Evolutionary conservation across 202 grass and related monocot species (phyloP).

Genomic region (Digitaria exilis): DNA sequence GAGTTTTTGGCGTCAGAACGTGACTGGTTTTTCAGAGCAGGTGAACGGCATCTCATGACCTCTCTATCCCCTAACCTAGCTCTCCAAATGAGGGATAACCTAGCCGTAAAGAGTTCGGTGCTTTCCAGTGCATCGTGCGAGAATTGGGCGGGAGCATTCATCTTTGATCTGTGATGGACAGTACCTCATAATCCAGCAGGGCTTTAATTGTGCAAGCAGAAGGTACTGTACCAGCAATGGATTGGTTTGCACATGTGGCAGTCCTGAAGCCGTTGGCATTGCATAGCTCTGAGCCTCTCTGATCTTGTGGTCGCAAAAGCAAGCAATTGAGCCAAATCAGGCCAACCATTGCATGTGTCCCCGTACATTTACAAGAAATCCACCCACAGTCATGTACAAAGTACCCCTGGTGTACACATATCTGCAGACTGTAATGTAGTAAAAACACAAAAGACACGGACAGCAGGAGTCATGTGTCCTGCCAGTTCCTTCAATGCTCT

Average conservation of each 20-base stretch:
- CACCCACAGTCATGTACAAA: not conserved
- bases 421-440: not conserved
- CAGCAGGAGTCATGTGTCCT: not conserved
- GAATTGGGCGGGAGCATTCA: not conserved
- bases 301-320: not conserved
- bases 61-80: not conserved
- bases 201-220: slow-evolving; percentile 38
- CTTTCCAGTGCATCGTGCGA: not conserved
- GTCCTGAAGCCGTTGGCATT: slow-evolving; percentile 6
- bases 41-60: not conserved
- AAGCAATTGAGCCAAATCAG: slow-evolving; percentile 15
- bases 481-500: slow-evolving; percentile 23
- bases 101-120: not conserved
- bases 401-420: not conserved
- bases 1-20: too few species aligned
- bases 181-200: slow-evolving; percentile 6
- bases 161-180: not conserved
- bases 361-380: not conserved
- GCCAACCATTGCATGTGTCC: slow-evolving; percentile 22
- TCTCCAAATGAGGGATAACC: not conserved
- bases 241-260: slow-evolving; percentile 52
- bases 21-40: not conserved
- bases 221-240: slow-evolving; percentile 36
- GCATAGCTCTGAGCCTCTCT: too few species aligned
- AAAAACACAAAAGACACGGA: not conserved